Evolutionary conservation across 2,329 filamentous ascomycete genomes (phyloP), one percentile per base, ranked within the genome.

Genomic region (Periconia sp.): DNA sequence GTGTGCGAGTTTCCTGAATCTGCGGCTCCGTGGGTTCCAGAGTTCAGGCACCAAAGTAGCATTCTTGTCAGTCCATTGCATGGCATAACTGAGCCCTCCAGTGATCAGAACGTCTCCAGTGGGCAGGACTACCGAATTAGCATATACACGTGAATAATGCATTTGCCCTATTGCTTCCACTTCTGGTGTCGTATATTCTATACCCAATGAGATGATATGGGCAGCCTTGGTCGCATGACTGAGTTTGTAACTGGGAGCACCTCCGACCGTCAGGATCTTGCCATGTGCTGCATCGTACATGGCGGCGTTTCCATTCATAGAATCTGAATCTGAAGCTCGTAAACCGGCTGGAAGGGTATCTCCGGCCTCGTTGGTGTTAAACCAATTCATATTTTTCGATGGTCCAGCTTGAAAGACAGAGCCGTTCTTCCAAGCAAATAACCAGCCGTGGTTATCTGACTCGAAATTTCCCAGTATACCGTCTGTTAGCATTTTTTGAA

Each of bases 381-480:
- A 85, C 84, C 84, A 86, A 61, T 86, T 79, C 79, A 84, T 83
- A 1, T 72, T 69, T 45, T 70, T 77, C 49, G 77, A 79, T 1
- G 82, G 82, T 0, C 82, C 82, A 2, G 81, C 82, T 59, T 85
- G 82, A 63, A 85, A 82, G 3, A 82, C 75, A 15, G 68, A 75
- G 8, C 70, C 70, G 48, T 74, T 65, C 55, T 75, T 81, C 77
- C 80, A 82, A 9, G 65, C 74, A 49, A 82, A 81, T 1, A 83
- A 71, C 81, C 81, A 83, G 17, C 65, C 80, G 60, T 85, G 82
- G 57, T 83, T 83, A 53, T 84, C 81, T 8, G 74, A 61, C 17
- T 80, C 72, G 57, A 73, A 82, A 2, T 72, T 59, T 9, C 78
- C 79, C 48, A 69, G 60, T 10, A 58, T 57, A 57, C 82, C 81